Conservation (phyloP, 1,284 basidiomycete genomes). For the Mycena citricolor region DNA sequence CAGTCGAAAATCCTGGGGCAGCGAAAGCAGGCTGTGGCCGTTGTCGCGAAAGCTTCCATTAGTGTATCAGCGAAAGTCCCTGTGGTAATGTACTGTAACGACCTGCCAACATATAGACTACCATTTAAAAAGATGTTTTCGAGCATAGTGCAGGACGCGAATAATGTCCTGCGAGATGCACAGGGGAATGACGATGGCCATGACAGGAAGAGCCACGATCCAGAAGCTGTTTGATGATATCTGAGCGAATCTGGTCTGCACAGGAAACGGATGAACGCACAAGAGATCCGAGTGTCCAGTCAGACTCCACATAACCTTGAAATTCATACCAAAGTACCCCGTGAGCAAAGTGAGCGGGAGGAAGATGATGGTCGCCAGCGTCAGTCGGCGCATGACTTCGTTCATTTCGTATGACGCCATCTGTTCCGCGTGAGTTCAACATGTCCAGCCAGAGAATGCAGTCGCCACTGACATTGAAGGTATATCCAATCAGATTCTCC, state of each 20-base stretch:
- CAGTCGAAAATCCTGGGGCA: too few species aligned
- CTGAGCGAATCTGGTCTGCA: too few species aligned
- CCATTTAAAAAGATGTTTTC: too few species aligned
- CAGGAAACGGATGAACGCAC: constrained; percentile 35
- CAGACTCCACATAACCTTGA: constrained; percentile 52
- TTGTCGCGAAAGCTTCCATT: too few species aligned
- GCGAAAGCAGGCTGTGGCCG: too few species aligned
- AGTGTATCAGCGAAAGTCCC: too few species aligned
- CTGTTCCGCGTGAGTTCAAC: too few species aligned
- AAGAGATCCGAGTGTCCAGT: constrained; percentile 46
- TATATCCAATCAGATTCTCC: constrained; percentile 70
- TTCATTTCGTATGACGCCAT: constrained; percentile 73
- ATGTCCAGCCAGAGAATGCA: not conserved
- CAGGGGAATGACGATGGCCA: constrained; percentile 51
- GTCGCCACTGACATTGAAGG: constrained; percentile 62
- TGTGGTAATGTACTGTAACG: too few species aligned
- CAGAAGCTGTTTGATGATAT: too few species aligned
- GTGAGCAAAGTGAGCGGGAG: constrained; percentile 68
- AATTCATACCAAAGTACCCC: constrained; percentile 70
- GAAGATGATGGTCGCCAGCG: constrained; percentile 66
- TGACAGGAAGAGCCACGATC: constrained; percentile 60
- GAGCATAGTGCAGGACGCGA: constrained; percentile 41
- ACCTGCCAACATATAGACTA: too few species aligned
- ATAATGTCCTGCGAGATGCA: constrained; percentile 55
- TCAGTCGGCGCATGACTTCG: constrained; percentile 45